Evolutionary conservation across 345 rosid genomes (phyloP).

Genomic region (Brassica nigra): DNA sequence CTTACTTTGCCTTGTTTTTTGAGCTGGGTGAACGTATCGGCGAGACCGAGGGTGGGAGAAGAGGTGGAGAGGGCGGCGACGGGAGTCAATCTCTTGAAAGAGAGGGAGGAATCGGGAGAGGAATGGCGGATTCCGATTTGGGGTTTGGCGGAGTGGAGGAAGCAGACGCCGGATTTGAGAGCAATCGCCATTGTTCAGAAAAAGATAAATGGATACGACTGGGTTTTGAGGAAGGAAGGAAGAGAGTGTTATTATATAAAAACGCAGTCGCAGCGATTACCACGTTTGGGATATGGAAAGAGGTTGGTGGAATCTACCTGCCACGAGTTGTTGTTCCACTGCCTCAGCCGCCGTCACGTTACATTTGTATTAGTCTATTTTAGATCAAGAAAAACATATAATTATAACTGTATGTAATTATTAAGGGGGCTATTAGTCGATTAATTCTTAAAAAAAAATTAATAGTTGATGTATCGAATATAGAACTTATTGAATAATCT

Average conservation of each 20-base stretch:
- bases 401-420: background rate
- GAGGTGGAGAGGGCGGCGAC: conserved; percentile 49
- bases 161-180: conserved; percentile 35
- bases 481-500: background rate
- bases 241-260: background rate
- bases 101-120: conserved; percentile 37
- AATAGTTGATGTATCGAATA: background rate
- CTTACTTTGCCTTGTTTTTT: conserved; percentile 72
- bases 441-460: no score
- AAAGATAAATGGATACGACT: background rate
- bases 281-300: conserved; percentile 29
- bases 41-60: conserved; percentile 57
- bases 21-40: conserved; percentile 65
- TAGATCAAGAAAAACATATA: background rate
- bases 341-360: background rate
- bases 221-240: conserved; percentile 9
- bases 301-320: conserved; percentile 41
- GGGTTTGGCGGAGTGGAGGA: conserved; percentile 39
- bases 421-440: background rate
- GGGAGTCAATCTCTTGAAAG: conserved; percentile 54
- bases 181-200: conserved; percentile 31
- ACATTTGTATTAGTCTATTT: background rate
- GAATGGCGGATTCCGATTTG: conserved; percentile 30
- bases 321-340: conserved; percentile 4
- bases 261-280: background rate